Conservation (phyloP, 306 rosid species). For the Begonia masoniana region DNA sequence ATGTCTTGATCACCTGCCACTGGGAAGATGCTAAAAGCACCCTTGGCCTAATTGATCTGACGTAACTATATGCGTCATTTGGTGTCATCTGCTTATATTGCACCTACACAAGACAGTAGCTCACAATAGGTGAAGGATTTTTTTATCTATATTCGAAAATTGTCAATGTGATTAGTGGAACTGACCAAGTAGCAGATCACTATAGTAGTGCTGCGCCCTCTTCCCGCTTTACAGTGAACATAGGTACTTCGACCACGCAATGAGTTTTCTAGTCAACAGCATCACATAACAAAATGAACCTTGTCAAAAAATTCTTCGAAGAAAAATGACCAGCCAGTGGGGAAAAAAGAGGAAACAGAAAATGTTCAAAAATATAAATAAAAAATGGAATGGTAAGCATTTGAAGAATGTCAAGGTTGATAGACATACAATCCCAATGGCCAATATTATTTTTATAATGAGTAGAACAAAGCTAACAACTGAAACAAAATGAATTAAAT, state of each 20-base stretch:
- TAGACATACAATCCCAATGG: too few relatives aligned
- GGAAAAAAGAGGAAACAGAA: background rate
- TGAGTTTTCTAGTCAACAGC: slow-evolving; percentile 47
- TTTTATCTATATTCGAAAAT: background rate
- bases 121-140: slow-evolving; percentile 1
- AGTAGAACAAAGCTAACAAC: too few relatives aligned
- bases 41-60: slow-evolving; percentile 82
- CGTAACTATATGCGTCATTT: slow-evolving; percentile 59
- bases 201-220: slow-evolving; percentile 94
- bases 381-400: background rate
- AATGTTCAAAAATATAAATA: background rate
- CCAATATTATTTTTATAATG: too few relatives aligned
- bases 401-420: too few relatives aligned
- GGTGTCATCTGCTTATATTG: slow-evolving; percentile 88
- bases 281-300: background rate
- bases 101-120: slow-evolving; percentile 32
- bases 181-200: slow-evolving; percentile 91
- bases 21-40: slow-evolving; percentile 91
- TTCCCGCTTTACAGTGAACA: slow-evolving; percentile 99
- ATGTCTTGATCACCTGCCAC: slow-evolving; percentile 42
- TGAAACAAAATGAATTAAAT: too few relatives aligned
- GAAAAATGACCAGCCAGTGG: background rate
- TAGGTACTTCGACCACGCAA: slow-evolving; percentile 59
- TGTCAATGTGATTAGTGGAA: background rate
- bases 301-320: background rate